Conservation (phyloP, 2,329 filamentous ascomycete species). For the Neonectria punicea region DNA sequence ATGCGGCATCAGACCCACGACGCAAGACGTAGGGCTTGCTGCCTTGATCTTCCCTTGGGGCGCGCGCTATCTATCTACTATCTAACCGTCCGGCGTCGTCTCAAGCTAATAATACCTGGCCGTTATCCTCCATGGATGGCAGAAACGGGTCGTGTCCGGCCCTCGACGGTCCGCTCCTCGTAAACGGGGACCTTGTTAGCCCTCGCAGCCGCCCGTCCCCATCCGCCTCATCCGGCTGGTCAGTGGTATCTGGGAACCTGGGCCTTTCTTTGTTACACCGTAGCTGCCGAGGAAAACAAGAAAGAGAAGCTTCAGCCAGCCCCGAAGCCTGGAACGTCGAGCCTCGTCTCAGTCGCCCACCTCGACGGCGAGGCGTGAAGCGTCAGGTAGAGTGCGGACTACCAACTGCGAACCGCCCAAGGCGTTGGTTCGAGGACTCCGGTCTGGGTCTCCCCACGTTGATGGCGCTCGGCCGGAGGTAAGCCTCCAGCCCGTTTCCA, state of each 20-base stretch:
- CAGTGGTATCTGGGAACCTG: background rate
- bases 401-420: conserved; percentile 9
- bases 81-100: background rate
- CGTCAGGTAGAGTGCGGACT: background rate
- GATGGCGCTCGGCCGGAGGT: conserved; percentile 13
- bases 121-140: conserved; percentile 3
- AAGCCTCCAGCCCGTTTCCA: conserved; percentile 21
- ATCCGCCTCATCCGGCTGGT: conserved; percentile 23
- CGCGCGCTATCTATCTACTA: conserved; percentile 4
- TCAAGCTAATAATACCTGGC: conserved; percentile 13
- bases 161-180: conserved; percentile 42
- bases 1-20: conserved; percentile 7
- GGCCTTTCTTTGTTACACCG: background rate
- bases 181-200: conserved; percentile 26
- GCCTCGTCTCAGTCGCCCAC: conserved; percentile 26
- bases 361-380: background rate
- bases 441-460: conserved; percentile 15
- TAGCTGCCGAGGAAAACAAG: background rate
- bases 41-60: conserved; percentile 7
- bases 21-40: conserved; percentile 12
- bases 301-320: conserved; percentile 5
- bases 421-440: conserved; percentile 13
- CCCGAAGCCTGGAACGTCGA: conserved; percentile 29
- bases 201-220: conserved; percentile 26
- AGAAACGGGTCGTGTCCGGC: conserved; percentile 34